Percentiles rank a stretch among this genome's conserved stretches.
Evolutionary conservation across 768 basidiomycete species (phyloP).

Genomic region (Boletus pseudo-olivaceus): DNA sequence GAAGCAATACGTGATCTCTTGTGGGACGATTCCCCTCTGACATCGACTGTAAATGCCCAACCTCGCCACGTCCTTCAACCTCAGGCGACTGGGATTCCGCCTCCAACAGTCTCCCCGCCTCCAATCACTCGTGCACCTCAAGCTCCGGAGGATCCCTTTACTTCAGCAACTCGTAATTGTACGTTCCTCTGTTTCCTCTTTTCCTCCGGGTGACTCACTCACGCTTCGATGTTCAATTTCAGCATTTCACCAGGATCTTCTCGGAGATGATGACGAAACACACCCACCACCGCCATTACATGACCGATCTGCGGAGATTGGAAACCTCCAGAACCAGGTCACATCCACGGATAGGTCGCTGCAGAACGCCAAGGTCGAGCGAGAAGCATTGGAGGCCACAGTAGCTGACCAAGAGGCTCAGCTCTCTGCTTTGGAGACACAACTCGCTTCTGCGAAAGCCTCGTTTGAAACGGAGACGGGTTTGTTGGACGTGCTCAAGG

Average conservation of each 20-base stretch:
- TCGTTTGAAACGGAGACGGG: slow-evolving; percentile 83
- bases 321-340: slow-evolving; percentile 83
- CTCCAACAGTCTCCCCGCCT: slow-evolving; percentile 32
- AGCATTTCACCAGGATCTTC: slow-evolving; percentile 47
- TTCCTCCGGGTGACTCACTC: slow-evolving; percentile 5
- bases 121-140: slow-evolving; percentile 18
- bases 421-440: slow-evolving; percentile 76
- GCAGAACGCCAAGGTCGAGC: slow-evolving; percentile 61
- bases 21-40: slow-evolving; percentile 53
- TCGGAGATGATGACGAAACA: slow-evolving; percentile 65
- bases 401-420: slow-evolving; percentile 68
- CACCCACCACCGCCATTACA: slow-evolving; percentile 51
- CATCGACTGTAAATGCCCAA: slow-evolving; percentile 38
- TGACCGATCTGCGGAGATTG: slow-evolving; percentile 81
- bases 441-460: slow-evolving; percentile 78
- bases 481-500: slow-evolving; percentile 61
- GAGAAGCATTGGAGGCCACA: slow-evolving; percentile 58
- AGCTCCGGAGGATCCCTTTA: slow-evolving; percentile 48
- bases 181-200: background rate
- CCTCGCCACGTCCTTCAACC: slow-evolving; percentile 28
- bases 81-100: slow-evolving; percentile 35
- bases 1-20: slow-evolving; percentile 44
- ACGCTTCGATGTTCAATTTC: background rate
- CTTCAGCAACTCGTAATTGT: slow-evolving; percentile 30
- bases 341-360: slow-evolving; percentile 74